These are phyloP conservation scores for Boletellus ananas DNA, from an alignment of 768 basidiomycete species.

Conservation along the genomic window DNA sequence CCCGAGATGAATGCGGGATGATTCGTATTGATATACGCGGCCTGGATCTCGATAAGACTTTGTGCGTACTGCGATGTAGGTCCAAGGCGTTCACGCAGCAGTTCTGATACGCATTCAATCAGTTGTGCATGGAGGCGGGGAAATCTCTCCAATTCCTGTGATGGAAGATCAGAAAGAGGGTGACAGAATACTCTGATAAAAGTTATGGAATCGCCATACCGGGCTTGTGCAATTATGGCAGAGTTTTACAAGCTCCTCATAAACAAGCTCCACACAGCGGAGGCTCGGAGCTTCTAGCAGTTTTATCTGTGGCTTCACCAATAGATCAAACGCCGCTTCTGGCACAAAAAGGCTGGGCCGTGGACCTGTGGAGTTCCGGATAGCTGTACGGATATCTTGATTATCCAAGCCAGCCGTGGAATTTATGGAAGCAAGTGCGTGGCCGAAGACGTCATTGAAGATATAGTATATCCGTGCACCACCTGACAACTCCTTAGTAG, in stretches of 20 bases:
- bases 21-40: constrained; percentile 99
- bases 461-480: constrained; percentile 99
- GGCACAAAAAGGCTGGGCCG: constrained; percentile 95
- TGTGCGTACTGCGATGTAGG: constrained; percentile 97
- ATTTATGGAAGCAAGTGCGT: constrained; percentile 85
- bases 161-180: constrained; percentile 12
- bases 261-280: constrained; percentile 95
- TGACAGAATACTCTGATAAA: neutral
- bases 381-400: constrained; percentile 96
- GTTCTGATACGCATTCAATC: constrained; percentile 95
- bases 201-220: constrained; percentile 43
- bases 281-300: constrained; percentile 90
- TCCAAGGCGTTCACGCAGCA: constrained; percentile 90
- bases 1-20: constrained; percentile 92
- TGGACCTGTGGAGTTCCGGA: constrained; percentile 97
- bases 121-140: constrained; percentile 89
- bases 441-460: constrained; percentile 97
- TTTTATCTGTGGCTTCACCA: constrained; percentile 98
- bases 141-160: constrained; percentile 92
- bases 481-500: constrained; percentile 96
- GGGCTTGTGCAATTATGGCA: constrained; percentile 96
- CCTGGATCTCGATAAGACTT: constrained; percentile 94
- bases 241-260: constrained; percentile 98
- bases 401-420: constrained; percentile 88
- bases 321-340: constrained; percentile 92